Evolutionary conservation across 2,329 filamentous ascomycete genomes (phyloP).

Genomic region (Rhinocladiella similis): DNA sequence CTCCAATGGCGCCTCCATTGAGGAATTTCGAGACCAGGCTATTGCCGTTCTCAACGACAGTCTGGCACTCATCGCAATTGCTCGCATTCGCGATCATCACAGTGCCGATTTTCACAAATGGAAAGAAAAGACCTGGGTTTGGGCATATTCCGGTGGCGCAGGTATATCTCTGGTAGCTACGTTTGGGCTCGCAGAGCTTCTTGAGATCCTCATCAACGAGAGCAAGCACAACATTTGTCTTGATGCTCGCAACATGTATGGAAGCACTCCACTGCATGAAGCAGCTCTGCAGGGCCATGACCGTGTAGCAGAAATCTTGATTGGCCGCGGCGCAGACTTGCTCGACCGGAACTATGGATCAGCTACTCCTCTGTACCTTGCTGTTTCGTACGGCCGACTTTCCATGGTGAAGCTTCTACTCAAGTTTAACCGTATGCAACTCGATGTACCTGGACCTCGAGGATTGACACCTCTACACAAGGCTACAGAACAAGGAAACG

Average conservation of each 20-base stretch:
- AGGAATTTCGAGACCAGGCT: constrained; percentile 19
- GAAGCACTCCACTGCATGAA: constrained; percentile 27
- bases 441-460: constrained; percentile 19
- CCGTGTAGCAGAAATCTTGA: constrained; percentile 21
- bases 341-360: constrained; percentile 21
- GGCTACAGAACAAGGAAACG: constrained; percentile 29
- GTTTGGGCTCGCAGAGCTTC: constrained; percentile 25
- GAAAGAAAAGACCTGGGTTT: constrained; percentile 20
- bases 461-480: constrained; percentile 32
- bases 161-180: constrained; percentile 23
- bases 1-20: constrained; percentile 8
- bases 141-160: constrained; percentile 22
- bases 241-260: constrained; percentile 33
- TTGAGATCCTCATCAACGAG: constrained; percentile 19
- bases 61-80: constrained; percentile 17
- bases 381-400: constrained; percentile 21
- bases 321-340: constrained; percentile 21
- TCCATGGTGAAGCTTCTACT: constrained; percentile 23
- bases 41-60: constrained; percentile 15
- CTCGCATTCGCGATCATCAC: constrained; percentile 21
- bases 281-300: constrained; percentile 24
- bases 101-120: constrained; percentile 15
- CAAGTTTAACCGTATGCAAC: constrained; percentile 19
- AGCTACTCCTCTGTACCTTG: constrained; percentile 27
- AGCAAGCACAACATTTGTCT: constrained; percentile 13